These are phyloP conservation scores for Luffa acutangula DNA, from an alignment of 306 rosid genomes.

Conservation along the genomic window DNA sequence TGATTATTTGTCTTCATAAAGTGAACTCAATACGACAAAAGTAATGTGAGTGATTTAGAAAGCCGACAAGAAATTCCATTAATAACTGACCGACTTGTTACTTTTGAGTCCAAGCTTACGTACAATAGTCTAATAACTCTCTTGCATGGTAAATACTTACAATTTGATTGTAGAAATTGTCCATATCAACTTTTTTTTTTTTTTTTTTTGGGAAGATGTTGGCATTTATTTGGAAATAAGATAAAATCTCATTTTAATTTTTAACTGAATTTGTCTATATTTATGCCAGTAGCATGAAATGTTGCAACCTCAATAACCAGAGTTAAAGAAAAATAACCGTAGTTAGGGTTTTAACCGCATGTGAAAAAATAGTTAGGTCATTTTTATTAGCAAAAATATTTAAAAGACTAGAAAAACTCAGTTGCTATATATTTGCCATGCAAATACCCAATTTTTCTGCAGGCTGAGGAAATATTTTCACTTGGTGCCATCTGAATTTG, in stretches of 20 bases:
- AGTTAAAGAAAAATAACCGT: conserved; percentile 23
- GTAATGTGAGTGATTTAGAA: background rate
- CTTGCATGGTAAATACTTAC: background rate
- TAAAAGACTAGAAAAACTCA: background rate
- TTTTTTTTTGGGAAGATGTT: background rate
- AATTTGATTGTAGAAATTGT: background rate
- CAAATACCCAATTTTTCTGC: conserved; percentile 7
- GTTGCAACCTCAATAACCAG: conserved; percentile 7
- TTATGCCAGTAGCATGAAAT: conserved; percentile 11
- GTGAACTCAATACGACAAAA: background rate
- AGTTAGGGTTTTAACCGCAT: conserved; percentile 19
- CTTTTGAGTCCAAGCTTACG: background rate
- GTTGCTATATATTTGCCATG: conserved; percentile 1
- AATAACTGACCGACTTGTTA: background rate
- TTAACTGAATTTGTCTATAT: conserved; percentile 4
- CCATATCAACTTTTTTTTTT: background rate
- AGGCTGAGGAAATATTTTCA: conserved; percentile 13
- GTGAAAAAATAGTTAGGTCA: background rate
- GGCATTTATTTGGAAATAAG: conserved; percentile 2
- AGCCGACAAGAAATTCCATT: background rate
- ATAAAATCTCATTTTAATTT: background rate
- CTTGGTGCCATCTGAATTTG: conserved; percentile 15
- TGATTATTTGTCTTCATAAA: background rate
- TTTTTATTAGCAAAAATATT: background rate
- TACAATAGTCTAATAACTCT: background rate